phyloP scores from a whole-genome alignment of 169 alveolate species.

The Blepharisma undulans region DNA sequence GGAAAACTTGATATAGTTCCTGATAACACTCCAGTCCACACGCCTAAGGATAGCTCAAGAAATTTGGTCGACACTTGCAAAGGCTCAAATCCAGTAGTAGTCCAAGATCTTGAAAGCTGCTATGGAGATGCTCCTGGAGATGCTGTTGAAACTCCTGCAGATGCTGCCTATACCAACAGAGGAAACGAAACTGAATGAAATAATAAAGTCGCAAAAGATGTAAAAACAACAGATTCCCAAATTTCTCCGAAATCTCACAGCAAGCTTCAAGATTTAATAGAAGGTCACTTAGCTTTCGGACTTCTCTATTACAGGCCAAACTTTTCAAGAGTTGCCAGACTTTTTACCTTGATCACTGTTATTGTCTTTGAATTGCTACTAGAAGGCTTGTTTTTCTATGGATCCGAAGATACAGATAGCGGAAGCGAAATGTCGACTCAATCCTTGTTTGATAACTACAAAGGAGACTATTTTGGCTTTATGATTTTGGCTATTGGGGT shows the following conservation, averaged over 20 bases:
- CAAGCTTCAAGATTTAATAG: not conserved
- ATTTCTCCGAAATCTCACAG: not conserved
- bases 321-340: slow-evolving; percentile 4
- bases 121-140: not conserved
- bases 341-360: not conserved
- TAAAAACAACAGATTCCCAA: not conserved
- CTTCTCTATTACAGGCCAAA: not conserved
- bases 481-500: not conserved
- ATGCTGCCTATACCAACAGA: not conserved
- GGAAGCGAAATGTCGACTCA: not conserved
- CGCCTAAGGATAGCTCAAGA: not conserved
- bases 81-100: not conserved
- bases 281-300: slow-evolving; percentile 20
- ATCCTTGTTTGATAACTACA: not conserved
- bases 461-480: not conserved
- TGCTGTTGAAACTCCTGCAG: not conserved
- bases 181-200: not conserved
- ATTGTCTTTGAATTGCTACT: not conserved
- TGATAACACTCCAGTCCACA: not conserved
- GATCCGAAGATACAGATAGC: not conserved
- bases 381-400: slow-evolving; percentile 8
- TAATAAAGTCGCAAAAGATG: not conserved
- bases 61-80: not conserved
- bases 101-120: not conserved
- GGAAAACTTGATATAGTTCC: not conserved